phyloP scores from a whole-genome alignment of 805 yeast species.

The Nakazawaea peltata region DNA sequence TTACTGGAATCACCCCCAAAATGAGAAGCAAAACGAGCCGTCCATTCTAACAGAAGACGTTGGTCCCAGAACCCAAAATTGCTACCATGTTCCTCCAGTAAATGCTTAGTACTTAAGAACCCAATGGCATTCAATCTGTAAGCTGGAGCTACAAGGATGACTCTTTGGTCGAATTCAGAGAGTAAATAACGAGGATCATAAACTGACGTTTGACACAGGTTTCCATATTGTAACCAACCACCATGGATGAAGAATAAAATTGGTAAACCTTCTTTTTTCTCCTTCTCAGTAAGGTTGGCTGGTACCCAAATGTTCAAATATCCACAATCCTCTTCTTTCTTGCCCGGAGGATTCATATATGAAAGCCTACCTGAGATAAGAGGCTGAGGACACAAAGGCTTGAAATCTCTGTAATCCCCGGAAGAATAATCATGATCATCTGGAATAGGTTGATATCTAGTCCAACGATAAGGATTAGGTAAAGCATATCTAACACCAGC shows the following conservation, averaged over 20 bases:
- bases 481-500: constrained; percentile 27
- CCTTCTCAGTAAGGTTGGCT: constrained; percentile 6
- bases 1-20: constrained; percentile 39
- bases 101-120: constrained; percentile 28
- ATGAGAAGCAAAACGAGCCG: constrained; percentile 27
- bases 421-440: constrained; percentile 23
- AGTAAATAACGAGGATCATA: constrained; percentile 17
- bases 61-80: constrained; percentile 42
- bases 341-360: neutral
- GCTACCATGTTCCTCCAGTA: constrained; percentile 19
- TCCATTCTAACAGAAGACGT: constrained; percentile 38
- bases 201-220: constrained; percentile 14
- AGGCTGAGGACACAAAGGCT: constrained; percentile 22
- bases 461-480: constrained; percentile 24
- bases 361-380: neutral
- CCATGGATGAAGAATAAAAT: constrained; percentile 34
- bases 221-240: constrained; percentile 32
- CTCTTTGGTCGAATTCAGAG: constrained; percentile 21
- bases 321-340: constrained; percentile 23
- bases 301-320: constrained; percentile 33
- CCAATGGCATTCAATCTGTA: constrained; percentile 34
- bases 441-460: constrained; percentile 20
- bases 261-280: constrained; percentile 21
- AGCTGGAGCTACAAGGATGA: constrained; percentile 28
- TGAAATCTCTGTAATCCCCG: constrained; percentile 20